Percentiles rank a stretch among this genome's conserved stretches.
phyloP scores from a whole-genome alignment of 345 rosid genomes.

The Citrus sp. region DNA sequence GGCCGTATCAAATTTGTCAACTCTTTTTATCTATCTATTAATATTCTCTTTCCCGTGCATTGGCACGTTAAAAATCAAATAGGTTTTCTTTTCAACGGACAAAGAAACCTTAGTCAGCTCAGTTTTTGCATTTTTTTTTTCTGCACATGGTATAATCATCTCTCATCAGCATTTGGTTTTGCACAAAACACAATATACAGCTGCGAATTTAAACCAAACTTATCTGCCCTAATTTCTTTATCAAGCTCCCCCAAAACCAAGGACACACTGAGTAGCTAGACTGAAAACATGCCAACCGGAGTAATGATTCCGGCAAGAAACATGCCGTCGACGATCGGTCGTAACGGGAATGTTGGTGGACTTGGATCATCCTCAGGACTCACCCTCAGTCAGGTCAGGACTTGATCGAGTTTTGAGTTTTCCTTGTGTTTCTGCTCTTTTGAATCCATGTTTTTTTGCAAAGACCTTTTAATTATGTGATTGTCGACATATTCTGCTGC shows the following conservation, averaged over 20 bases:
- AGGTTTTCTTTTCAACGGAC: constrained; percentile 9
- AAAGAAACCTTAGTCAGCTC: constrained; percentile 12
- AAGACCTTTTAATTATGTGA: neutral
- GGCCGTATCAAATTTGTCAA: constrained; percentile 28
- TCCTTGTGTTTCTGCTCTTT: neutral
- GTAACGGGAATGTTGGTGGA: constrained; percentile 37
- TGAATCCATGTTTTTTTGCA: neutral
- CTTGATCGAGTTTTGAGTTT: neutral
- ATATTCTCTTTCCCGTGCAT: constrained; percentile 17
- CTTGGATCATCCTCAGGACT: constrained; percentile 55
- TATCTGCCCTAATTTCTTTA: neutral
- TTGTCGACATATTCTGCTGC: neutral
- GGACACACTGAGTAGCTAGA: neutral
- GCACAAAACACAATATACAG: neutral
- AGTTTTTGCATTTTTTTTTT: neutral
- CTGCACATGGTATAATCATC: neutral
- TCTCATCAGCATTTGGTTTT: neutral
- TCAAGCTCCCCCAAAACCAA: neutral
- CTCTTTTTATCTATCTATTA: constrained; percentile 2
- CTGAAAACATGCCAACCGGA: constrained; percentile 54
- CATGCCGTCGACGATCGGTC: constrained; percentile 43
- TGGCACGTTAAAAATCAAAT: constrained; percentile 18
- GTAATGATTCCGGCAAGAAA: constrained; percentile 60
- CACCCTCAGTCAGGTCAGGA: constrained; percentile 49
- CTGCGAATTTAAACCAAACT: constrained; percentile 1